A percentile compares a stretch with the other conserved stretches of the same genome.
Evolutionary conservation across 2,329 filamentous ascomycete species (phyloP).

Genomic region (Graphium sp.): DNA sequence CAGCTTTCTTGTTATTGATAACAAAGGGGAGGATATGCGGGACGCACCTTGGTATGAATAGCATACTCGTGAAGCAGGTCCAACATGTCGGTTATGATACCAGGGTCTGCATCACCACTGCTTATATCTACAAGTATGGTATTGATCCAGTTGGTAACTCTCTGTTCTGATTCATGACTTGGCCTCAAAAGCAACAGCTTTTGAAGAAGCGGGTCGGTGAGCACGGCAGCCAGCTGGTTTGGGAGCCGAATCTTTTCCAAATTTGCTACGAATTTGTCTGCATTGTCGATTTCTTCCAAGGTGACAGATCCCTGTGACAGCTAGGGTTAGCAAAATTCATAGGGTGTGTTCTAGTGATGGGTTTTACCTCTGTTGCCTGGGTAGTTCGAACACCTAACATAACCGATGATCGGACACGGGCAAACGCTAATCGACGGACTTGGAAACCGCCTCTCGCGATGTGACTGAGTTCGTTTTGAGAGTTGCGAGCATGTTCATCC

Average conservation of each 20-base stretch:
- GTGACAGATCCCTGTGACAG: conserved; percentile 37
- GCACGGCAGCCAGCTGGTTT: conserved; percentile 62
- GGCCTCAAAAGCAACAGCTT: conserved; percentile 56
- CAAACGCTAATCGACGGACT: conserved; percentile 17
- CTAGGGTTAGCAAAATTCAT: conserved; percentile 1
- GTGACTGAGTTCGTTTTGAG: conserved; percentile 17
- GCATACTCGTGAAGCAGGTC: conserved; percentile 39
- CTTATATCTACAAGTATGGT: conserved; percentile 38
- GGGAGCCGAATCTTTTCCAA: conserved; percentile 68
- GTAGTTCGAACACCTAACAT: conserved; percentile 60
- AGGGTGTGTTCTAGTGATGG: background rate
- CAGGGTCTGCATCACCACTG: conserved; percentile 29
- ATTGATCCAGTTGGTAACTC: conserved; percentile 42
- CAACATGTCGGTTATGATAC: conserved; percentile 34
- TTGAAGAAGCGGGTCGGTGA: conserved; percentile 62
- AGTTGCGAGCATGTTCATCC: conserved; percentile 32
- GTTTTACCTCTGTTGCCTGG: conserved; percentile 46
- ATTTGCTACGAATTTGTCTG: conserved; percentile 50
- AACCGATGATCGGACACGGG: too few relatives aligned
- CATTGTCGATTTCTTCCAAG: conserved; percentile 63
- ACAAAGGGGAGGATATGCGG: background rate
- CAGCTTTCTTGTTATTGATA: too few relatives aligned
- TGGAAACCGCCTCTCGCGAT: conserved; percentile 39
- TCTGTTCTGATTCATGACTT: conserved; percentile 27
- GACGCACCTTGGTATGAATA: conserved; percentile 32